phyloP scores from a whole-genome alignment of 371 early-diverging fungal species.

The Blakeslea trispora region DNA sequence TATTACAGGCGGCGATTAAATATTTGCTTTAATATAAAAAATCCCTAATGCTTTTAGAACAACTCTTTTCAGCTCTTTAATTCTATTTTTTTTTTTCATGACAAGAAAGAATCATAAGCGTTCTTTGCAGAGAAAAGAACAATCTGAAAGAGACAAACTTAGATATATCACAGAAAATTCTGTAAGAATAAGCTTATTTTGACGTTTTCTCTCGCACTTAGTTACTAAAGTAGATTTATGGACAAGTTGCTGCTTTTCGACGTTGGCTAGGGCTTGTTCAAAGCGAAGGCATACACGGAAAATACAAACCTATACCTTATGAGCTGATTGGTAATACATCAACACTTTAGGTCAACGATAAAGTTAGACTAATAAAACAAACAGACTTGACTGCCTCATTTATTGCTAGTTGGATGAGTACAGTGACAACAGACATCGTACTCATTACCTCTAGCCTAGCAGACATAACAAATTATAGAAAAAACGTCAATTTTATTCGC shows the following conservation, averaged over 20 bases:
- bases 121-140: constrained; percentile 38
- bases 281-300: constrained; percentile 31
- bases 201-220: neutral
- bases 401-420: constrained; percentile 49
- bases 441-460: constrained; percentile 25
- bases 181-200: constrained; percentile 23
- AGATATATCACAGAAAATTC: constrained; percentile 24
- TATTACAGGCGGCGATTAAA: too few species aligned
- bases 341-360: neutral
- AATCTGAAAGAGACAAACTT: constrained; percentile 40
- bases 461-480: constrained; percentile 16
- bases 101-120: constrained; percentile 26
- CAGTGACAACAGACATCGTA: constrained; percentile 30
- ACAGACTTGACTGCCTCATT: constrained; percentile 55
- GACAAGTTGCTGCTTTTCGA: constrained; percentile 31
- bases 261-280: constrained; percentile 27
- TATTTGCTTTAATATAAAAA: too few species aligned
- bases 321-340: constrained; percentile 51
- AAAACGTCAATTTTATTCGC: constrained; percentile 53
- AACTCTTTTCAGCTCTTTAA: too few species aligned
- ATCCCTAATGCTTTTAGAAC: too few species aligned
- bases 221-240: constrained; percentile 24
- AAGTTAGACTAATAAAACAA: too few species aligned
- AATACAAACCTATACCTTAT: constrained; percentile 48
- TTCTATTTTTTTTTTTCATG: constrained; percentile 2